Base-by-base conservation (phyloP, 228 moss, liverwort and hornwort genomes). In the Sphagnum fallax region DNA sequence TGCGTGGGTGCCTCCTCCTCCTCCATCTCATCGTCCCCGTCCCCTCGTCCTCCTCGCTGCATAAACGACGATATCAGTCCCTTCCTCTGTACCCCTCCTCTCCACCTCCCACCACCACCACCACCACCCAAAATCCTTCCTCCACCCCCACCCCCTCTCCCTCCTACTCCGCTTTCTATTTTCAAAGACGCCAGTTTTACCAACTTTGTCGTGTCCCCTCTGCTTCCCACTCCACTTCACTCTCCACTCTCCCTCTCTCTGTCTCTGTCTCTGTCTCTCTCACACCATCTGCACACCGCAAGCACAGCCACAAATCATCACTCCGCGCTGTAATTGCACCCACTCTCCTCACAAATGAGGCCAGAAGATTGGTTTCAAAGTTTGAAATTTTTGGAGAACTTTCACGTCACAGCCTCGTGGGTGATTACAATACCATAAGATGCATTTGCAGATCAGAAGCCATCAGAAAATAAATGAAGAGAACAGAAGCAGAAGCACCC, bases 1-100 rank as follows among this genome's bases (percentile, higher is more conserved):
- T 81, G 70, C 11, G 78, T 81, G 47, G 84, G 84, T 32, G 75
- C 64, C 70, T 84, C 81, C 74, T 84, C 84, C 60, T 81, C 84
- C 12, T 55, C 55, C 74, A 81, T 81, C 18, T 84, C 84, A 53
- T 81, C 84, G 8, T 55, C 55, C 55, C 55, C 55, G 12, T 55
- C 55, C 12, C 55, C 55, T 8, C 8, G 55, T 32, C 32, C 32
- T 32, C 32, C 32, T 32, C 32, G 32, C 32, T 32, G 32, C 32
- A 32, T 32, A 32, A 32, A 32, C 32, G 32, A 32, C 32, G 32
- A 32, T 32, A 32, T 32, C 32, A 32, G 32, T 32, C 32, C 32
- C 32, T 32, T 32, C 32, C 32, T 32, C 32, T 32, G 32, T 32
- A 32, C 32, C 32, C 32, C 32, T 32, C 32, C 32, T 32, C 32